Conservation (phyloP, 352 stramenopile species). For the Globisporangium solare region DNA sequence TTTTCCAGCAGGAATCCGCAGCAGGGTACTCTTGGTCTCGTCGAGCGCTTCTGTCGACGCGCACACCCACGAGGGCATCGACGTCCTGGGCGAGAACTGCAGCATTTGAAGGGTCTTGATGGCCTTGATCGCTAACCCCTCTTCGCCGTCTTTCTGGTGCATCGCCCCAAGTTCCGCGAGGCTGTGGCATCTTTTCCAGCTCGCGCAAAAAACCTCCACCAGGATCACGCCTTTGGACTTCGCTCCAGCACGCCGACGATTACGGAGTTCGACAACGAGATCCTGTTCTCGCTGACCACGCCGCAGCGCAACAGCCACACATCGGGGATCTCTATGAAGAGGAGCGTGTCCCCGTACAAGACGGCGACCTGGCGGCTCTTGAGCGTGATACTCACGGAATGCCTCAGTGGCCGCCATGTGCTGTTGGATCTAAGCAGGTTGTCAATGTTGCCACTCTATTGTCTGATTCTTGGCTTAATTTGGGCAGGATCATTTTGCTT, state of each 20-base stretch:
- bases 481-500: too few relatives aligned
- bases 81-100: slow-evolving; percentile 85
- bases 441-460: too few relatives aligned
- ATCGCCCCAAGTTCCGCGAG: slow-evolving; percentile 83
- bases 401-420: too few relatives aligned
- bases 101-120: slow-evolving; percentile 89
- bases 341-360: slow-evolving; percentile 81
- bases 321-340: slow-evolving; percentile 87
- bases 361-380: slow-evolving; percentile 85
- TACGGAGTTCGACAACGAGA: slow-evolving; percentile 83
- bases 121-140: slow-evolving; percentile 85
- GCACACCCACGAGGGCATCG: slow-evolving; percentile 88
- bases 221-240: slow-evolving; percentile 82
- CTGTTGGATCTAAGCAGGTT: too few relatives aligned
- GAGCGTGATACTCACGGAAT: slow-evolving; percentile 53
- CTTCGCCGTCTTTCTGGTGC: slow-evolving; percentile 86
- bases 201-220: slow-evolving; percentile 80
- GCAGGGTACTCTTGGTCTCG: slow-evolving; percentile 82
- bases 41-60: slow-evolving; percentile 75
- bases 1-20: slow-evolving; percentile 85
- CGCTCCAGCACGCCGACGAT: slow-evolving; percentile 59
- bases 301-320: slow-evolving; percentile 80
- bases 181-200: slow-evolving; percentile 87
- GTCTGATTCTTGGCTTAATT: too few relatives aligned
- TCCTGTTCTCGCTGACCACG: slow-evolving; percentile 85